Evolutionary conservation across 2,329 filamentous ascomycete genomes (phyloP).

Genomic region (Dissoconium aciculare): DNA sequence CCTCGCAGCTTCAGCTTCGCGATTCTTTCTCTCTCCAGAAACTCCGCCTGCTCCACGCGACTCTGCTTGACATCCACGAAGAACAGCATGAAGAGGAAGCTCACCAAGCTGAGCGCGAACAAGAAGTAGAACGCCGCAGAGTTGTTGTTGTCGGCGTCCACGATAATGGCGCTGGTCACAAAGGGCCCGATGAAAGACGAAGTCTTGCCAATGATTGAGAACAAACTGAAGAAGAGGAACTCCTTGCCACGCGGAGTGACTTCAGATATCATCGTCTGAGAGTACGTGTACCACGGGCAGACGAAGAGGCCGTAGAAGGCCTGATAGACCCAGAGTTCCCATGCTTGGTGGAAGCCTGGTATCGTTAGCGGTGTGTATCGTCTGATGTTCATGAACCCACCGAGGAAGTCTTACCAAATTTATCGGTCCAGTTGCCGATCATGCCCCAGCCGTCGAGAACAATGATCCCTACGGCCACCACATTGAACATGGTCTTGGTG

Average conservation of each 20-base stretch:
- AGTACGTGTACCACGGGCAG: constrained; percentile 57
- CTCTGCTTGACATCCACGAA: constrained; percentile 49
- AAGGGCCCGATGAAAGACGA: constrained; percentile 53
- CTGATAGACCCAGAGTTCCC: constrained; percentile 31
- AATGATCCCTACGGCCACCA: constrained; percentile 46
- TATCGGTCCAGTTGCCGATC: constrained; percentile 42
- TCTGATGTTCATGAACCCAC: background rate
- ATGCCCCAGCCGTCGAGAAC: constrained; percentile 46
- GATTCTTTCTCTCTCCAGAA: constrained; percentile 28
- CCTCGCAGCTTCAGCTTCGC: constrained; percentile 13
- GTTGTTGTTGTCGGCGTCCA: constrained; percentile 41
- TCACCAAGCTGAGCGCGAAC: constrained; percentile 42
- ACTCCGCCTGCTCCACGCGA: constrained; percentile 42
- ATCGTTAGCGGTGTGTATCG: constrained; percentile 24
- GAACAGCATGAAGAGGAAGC: constrained; percentile 38
- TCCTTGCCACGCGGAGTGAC: constrained; percentile 54
- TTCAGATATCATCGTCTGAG: constrained; percentile 56
- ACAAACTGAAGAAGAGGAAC: constrained; percentile 55
- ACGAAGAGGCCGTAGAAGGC: constrained; percentile 50
- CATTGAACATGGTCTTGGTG: constrained; percentile 56
- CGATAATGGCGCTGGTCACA: constrained; percentile 55
- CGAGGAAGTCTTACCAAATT: constrained; percentile 26
- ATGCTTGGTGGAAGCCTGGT: constrained; percentile 34
- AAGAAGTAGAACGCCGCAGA: constrained; percentile 53
- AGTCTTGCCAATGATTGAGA: constrained; percentile 54